Conservation (phyloP, 768 basidiomycete genomes). For the Amanita pseudoporphyria region DNA sequence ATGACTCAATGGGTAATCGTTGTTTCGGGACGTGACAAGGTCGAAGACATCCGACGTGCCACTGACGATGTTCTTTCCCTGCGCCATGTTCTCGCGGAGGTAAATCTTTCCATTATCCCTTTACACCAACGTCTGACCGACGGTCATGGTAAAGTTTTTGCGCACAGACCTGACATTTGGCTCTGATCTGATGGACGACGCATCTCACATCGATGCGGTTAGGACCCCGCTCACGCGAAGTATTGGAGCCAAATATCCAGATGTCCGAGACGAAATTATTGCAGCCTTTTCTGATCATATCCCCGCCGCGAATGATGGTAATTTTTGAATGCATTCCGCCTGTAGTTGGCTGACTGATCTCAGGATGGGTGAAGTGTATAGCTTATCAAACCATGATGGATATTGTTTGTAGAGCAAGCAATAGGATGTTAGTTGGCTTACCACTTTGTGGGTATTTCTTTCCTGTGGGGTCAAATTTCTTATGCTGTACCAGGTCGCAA, state of each 20-base stretch:
- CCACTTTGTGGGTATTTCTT: slow-evolving; percentile 14
- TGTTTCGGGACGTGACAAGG: slow-evolving; percentile 25
- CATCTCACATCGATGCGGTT: slow-evolving; percentile 5
- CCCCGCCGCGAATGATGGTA: neutral
- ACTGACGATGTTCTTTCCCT: slow-evolving; percentile 37
- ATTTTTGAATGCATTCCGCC: neutral
- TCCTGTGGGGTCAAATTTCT: neutral
- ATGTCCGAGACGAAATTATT: slow-evolving; percentile 17
- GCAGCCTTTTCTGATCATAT: slow-evolving; percentile 15
- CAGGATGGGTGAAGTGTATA: slow-evolving; percentile 12
- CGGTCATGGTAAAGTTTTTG: no score
- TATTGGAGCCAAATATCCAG: slow-evolving; percentile 16
- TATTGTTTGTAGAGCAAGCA: slow-evolving; percentile 14
- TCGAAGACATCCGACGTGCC: slow-evolving; percentile 37
- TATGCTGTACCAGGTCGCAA: slow-evolving; percentile 13
- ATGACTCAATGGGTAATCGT: slow-evolving; percentile 39
- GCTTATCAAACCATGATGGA: slow-evolving; percentile 13
- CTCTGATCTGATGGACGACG: no score
- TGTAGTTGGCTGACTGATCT: neutral
- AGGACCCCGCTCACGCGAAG: slow-evolving; percentile 20
- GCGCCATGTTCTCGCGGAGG: slow-evolving; percentile 23
- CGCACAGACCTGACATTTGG: no score
- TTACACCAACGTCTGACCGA: no score
- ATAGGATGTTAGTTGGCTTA: slow-evolving; percentile 18
- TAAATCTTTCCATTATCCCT: neutral